phyloP scores from a whole-genome alignment of 805 yeast genomes.

The Scheffersomyces amazonensis region DNA sequence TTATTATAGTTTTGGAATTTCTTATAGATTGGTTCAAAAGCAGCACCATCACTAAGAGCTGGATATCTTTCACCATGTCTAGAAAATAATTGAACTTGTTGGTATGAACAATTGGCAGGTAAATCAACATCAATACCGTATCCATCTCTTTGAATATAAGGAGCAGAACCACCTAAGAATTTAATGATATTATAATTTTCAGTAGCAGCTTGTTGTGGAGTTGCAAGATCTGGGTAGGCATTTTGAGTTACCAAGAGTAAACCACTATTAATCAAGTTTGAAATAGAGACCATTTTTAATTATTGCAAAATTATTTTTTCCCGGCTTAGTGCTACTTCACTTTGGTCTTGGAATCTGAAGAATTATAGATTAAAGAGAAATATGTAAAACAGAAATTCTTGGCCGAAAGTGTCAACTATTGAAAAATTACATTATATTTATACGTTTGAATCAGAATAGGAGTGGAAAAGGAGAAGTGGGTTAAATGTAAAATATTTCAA shows the following conservation, averaged over 20 bases:
- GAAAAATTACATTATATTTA: too few species aligned
- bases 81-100: constrained; percentile 67
- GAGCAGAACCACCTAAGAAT: constrained; percentile 56
- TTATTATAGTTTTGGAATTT: constrained; percentile 23
- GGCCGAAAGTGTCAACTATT: too few species aligned
- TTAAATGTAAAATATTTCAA: too few species aligned
- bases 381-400: too few species aligned
- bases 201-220: constrained; percentile 38
- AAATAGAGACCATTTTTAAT: constrained; percentile 24
- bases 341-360: too few species aligned
- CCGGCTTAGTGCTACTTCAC: too few species aligned
- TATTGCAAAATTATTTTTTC: not conserved
- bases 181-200: constrained; percentile 48
- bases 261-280: constrained; percentile 26
- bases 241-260: constrained; percentile 24
- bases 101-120: constrained; percentile 52
- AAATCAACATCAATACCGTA: constrained; percentile 48
- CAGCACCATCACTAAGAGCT: constrained; percentile 25
- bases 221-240: constrained; percentile 27
- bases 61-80: constrained; percentile 79
- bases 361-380: too few species aligned
- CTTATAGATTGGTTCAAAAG: constrained; percentile 21
- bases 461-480: too few species aligned
- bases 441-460: too few species aligned
- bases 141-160: constrained; percentile 51